Conservation (phyloP, 1,284 basidiomycete genomes). For the Ceratobasidium sp. region DNA sequence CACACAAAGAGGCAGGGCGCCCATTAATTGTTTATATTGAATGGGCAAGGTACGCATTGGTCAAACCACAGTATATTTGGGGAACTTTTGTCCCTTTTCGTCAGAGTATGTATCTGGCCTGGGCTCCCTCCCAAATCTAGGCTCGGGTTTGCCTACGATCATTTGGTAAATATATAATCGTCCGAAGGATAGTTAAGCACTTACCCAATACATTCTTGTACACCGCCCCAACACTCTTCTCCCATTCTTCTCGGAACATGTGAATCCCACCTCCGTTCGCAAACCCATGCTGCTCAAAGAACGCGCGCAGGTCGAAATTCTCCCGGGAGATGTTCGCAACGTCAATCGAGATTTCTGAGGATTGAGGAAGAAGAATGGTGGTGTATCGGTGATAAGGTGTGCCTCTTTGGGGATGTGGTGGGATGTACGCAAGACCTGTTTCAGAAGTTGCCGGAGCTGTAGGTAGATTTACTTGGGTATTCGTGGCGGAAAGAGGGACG, state of each 20-base stretch:
- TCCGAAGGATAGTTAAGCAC: slow-evolving; percentile 53
- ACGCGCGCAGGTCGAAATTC: slow-evolving; percentile 73
- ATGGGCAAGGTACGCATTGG: not conserved
- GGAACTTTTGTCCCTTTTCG: not conserved
- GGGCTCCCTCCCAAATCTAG: slow-evolving; percentile 70
- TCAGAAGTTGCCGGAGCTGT: slow-evolving; percentile 53
- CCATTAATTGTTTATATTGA: too few species aligned
- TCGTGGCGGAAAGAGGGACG: slow-evolving; percentile 74
- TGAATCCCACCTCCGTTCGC: slow-evolving; percentile 72
- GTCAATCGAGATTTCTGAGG: slow-evolving; percentile 52
- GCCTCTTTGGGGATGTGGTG: slow-evolving; percentile 88
- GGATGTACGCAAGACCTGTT: slow-evolving; percentile 76
- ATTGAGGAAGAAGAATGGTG: slow-evolving; percentile 78
- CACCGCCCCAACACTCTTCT: slow-evolving; percentile 70
- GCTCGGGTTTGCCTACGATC: slow-evolving; percentile 65
- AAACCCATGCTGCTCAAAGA: slow-evolving; percentile 67
- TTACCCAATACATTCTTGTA: slow-evolving; percentile 75
- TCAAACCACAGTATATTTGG: slow-evolving; percentile 18
- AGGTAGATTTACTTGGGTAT: slow-evolving; percentile 57
- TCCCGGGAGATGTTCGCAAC: slow-evolving; percentile 57
- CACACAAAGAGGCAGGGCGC: too few species aligned
- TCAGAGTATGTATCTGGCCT: slow-evolving; percentile 62
- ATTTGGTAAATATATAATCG: slow-evolving; percentile 30
- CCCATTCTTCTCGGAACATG: slow-evolving; percentile 88
- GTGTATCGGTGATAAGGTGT: slow-evolving; percentile 89